A percentile compares a stretch with the other conserved stretches of the same genome.
Conservation (phyloP, 1,284 basidiomycete species). For the Ganoderma sinense region DNA sequence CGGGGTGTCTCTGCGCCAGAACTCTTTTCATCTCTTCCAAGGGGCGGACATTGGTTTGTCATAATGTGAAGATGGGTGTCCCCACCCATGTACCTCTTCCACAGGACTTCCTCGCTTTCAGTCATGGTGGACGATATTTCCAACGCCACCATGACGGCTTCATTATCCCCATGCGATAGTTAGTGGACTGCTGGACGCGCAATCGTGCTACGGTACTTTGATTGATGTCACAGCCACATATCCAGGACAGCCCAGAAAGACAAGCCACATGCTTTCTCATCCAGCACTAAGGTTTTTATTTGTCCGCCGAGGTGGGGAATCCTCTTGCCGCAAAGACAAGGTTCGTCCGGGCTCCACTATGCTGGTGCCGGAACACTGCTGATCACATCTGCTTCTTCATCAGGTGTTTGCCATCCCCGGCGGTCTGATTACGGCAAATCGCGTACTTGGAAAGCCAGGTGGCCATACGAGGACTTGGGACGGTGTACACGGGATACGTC, state of each 20-base stretch:
- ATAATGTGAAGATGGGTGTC: not conserved
- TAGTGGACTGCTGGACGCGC: not conserved
- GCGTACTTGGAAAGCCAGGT: not conserved
- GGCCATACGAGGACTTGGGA: not conserved
- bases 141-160: slow-evolving; percentile 4
- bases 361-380: slow-evolving; percentile 11
- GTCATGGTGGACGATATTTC: not conserved
- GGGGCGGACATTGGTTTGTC: slow-evolving; percentile 2
- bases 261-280: slow-evolving; percentile 6
- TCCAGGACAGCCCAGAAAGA: slow-evolving; percentile 6
- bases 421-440: slow-evolving; percentile 3
- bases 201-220: slow-evolving; percentile 12
- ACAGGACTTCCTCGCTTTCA: slow-evolving; percentile 2
- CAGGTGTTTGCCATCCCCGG: not conserved
- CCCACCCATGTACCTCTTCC: not conserved
- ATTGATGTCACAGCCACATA: slow-evolving; percentile 25
- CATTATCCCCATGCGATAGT: slow-evolving; percentile 9
- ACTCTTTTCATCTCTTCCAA: not conserved
- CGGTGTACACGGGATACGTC: not conserved
- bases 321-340: slow-evolving; percentile 21
- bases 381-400: slow-evolving; percentile 14
- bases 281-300: slow-evolving; percentile 4
- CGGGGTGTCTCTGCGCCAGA: slow-evolving; percentile 15
- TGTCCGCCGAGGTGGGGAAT: slow-evolving; percentile 13
- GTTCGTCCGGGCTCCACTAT: slow-evolving; percentile 8